phyloP scores from a whole-genome alignment of 2,329 filamentous ascomycete species.

The Mycosphaerella sp. region DNA sequence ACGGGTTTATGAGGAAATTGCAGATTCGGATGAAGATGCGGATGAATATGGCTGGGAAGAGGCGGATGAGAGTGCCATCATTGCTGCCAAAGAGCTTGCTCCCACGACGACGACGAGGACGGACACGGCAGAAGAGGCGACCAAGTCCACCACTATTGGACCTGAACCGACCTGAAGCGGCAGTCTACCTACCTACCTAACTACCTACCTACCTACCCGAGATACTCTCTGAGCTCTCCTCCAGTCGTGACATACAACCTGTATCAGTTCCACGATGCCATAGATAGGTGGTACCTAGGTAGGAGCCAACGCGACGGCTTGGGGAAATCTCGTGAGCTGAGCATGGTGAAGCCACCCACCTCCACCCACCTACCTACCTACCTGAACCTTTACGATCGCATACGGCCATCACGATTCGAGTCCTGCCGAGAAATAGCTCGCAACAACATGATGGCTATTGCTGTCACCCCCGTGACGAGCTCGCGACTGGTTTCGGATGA shows the following conservation, averaged over 20 bases:
- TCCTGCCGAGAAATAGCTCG: slow-evolving; percentile 46
- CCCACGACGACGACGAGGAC: background rate
- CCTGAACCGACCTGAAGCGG: slow-evolving; percentile 1
- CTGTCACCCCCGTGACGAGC: too few relatives aligned
- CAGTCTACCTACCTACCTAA: background rate
- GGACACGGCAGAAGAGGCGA: background rate
- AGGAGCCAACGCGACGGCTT: too few relatives aligned
- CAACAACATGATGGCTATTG: background rate
- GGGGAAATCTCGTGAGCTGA: too few relatives aligned
- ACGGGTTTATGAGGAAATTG: slow-evolving; percentile 51
- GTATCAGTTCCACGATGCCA: too few relatives aligned
- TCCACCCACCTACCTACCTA: too few relatives aligned
- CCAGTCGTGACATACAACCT: too few relatives aligned
- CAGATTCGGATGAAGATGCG: slow-evolving; percentile 55
- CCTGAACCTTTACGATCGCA: slow-evolving; percentile 48
- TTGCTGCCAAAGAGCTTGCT: slow-evolving; percentile 6
- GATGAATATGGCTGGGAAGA: slow-evolving; percentile 68
- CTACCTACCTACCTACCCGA: background rate
- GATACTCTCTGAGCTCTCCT: too few relatives aligned
- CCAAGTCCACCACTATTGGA: background rate
- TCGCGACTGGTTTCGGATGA: too few relatives aligned
- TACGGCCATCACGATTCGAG: slow-evolving; percentile 49
- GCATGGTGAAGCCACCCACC: slow-evolving; percentile 41
- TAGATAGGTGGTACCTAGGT: too few relatives aligned
- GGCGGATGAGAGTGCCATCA: slow-evolving; percentile 51